Percentiles rank a stretch among this genome's conserved stretches.
Evolutionary conservation across 139 green algal genomes (phyloP).

Genomic region (Coelastrella sp.): DNA sequence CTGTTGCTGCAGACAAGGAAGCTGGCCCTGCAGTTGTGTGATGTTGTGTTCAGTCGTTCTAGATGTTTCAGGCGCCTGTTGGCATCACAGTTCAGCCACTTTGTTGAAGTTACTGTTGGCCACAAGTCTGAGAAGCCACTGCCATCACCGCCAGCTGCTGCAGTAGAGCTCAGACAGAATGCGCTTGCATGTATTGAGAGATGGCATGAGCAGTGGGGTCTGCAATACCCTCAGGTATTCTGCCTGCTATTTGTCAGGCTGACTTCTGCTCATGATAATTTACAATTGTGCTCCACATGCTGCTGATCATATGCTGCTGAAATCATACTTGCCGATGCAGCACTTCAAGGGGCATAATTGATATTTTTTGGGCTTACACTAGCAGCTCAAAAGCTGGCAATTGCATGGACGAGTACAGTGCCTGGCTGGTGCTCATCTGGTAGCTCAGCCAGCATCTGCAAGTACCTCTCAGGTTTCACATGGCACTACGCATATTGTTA

Average conservation of each 20-base stretch:
- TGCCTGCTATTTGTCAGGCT: neutral
- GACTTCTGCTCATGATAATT: no score
- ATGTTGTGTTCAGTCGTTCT: constrained; percentile 29
- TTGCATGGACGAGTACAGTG: no score
- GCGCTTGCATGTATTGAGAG: constrained; percentile 19
- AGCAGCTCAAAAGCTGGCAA: no score
- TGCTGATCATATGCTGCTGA: no score
- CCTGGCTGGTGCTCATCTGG: no score
- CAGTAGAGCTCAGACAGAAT: neutral
- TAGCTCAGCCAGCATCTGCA: no score
- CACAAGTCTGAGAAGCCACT: constrained; percentile 22
- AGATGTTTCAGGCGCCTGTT: constrained; percentile 15
- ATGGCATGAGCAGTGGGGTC: constrained; percentile 25
- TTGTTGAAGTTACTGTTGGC: constrained; percentile 14
- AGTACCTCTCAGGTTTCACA: no score
- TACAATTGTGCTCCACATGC: no score
- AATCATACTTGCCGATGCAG: no score
- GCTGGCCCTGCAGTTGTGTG: constrained; percentile 9
- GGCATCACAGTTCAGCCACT: constrained; percentile 12
- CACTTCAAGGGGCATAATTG: no score
- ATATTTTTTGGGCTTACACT: no score
- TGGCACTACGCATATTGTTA: no score
- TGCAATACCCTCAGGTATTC: constrained; percentile 36
- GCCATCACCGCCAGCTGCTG: constrained; percentile 10
- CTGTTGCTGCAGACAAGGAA: constrained; percentile 24